Base-by-base conservation (phyloP, 2,329 filamentous ascomycete genomes). In the Drechslerella dactyloides region DNA sequence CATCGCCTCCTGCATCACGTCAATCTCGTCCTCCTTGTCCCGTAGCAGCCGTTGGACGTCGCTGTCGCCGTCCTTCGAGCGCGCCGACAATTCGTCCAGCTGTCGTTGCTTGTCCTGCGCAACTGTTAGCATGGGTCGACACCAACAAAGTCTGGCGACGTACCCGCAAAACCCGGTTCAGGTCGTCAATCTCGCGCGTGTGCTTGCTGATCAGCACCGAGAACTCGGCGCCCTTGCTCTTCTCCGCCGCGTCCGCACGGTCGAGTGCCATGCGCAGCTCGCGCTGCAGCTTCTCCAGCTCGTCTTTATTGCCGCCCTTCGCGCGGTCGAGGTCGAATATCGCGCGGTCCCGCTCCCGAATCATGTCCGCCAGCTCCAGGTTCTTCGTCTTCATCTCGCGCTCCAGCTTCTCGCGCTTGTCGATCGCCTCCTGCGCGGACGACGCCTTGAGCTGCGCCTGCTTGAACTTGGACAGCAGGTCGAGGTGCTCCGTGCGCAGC, bases 371-470 rank as follows among this genome's bases (percentile, higher is more conserved):
- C 73, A 99, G 82, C 80, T 99, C 94, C n/a, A 99, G 83, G 78
- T 99, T 99, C 86, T 99, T 99, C 30, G 93, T 97, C 85, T 99
- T 99, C 79, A 99, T 90, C 81, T 99, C 94, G 35, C 93, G 89
- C 82, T 97, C 92, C 58, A 99, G 85, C 83, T 96, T 96, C 82
- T 99, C 94, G 7, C 93, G 89, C 76, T 86, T 88, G 65, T 97
- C 94, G 74, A 97, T 96, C 1, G 94, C 94, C 81, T 99, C 94
- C 79, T 97, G 93, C 0, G 94, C 94, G 3, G 93, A 97, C 15
- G 93, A 92, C 1, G 94, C 94, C 84, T 97, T 99, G 74, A 97
- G 85, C 80, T 97, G 96, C 40, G 97, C 90, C 5, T 88, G 85
- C 84, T 99, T 99, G 82, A 96, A 97, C 78, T 96, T 97, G 78